These are phyloP conservation scores for Mollisia scopiformis DNA, from an alignment of 2,329 filamentous ascomycete genomes.

Conservation along the genomic window DNA sequence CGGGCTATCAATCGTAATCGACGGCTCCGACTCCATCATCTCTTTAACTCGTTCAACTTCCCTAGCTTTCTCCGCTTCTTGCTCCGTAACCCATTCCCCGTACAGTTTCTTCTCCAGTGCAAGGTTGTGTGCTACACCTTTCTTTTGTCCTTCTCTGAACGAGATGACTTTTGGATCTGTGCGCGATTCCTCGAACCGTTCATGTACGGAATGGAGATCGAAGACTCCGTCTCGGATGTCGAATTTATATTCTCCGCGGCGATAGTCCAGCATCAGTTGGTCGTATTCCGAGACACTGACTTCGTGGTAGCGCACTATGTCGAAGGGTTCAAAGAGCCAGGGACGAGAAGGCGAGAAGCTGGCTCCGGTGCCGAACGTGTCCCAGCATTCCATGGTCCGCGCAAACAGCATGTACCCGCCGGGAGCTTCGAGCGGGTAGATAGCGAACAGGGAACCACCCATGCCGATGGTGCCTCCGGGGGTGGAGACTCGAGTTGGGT, in stretches of 20 bases:
- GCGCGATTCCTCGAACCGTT: slow-evolving; percentile 24
- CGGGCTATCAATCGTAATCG: slow-evolving; percentile 36
- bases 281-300: slow-evolving; percentile 40
- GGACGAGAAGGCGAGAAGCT: slow-evolving; percentile 36
- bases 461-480: slow-evolving; percentile 42
- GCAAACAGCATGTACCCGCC: slow-evolving; percentile 45
- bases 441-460: slow-evolving; percentile 40
- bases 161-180: slow-evolving; percentile 22
- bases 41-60: slow-evolving; percentile 19
- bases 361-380: slow-evolving; percentile 37
- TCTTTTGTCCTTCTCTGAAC: slow-evolving; percentile 17
- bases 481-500: slow-evolving; percentile 41
- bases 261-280: slow-evolving; percentile 33
- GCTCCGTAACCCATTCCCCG: slow-evolving; percentile 36
- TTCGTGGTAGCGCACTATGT: slow-evolving; percentile 40
- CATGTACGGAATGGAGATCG: slow-evolving; percentile 35
- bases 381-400: slow-evolving; percentile 40
- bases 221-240: slow-evolving; percentile 35
- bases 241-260: slow-evolving; percentile 38
- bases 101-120: slow-evolving; percentile 35
- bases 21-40: slow-evolving; percentile 26
- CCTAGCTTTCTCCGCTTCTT: slow-evolving; percentile 23
- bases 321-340: slow-evolving; percentile 43
- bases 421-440: slow-evolving; percentile 42
- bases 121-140: slow-evolving; percentile 26